Evolutionary conservation across 345 rosid species (phyloP).

Genomic region (Theobroma cacao): DNA sequence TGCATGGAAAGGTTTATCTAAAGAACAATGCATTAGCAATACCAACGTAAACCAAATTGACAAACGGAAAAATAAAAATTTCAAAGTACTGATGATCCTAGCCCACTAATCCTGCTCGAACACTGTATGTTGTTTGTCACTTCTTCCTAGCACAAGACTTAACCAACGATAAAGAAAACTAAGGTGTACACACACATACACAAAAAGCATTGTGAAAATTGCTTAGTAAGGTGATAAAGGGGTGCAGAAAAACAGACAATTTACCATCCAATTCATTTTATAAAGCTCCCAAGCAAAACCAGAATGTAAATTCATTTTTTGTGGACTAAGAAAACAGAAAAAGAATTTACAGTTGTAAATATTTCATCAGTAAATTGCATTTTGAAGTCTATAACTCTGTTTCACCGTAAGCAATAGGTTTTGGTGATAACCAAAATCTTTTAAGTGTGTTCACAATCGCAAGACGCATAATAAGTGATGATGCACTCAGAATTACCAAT

Average conservation of each 20-base stretch:
- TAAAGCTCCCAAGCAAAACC: not conserved
- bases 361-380: not conserved
- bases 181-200: not conserved
- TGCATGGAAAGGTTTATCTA: slow-evolving; percentile 1
- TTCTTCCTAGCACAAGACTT: not conserved
- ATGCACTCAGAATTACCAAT: not conserved
- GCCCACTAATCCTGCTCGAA: not conserved
- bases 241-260: not conserved
- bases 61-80: not conserved
- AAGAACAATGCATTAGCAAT: not conserved
- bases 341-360: not conserved
- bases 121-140: not conserved
- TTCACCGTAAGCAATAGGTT: not conserved
- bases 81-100: not conserved
- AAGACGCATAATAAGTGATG: not conserved
- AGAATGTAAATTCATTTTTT: not conserved
- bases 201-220: not conserved
- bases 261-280: not conserved
- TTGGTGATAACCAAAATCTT: not conserved
- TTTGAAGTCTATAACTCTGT: not conserved
- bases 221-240: slow-evolving; percentile 5
- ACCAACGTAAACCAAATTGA: not conserved
- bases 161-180: not conserved
- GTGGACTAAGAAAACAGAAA: not conserved
- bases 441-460: not conserved